Evolutionary conservation across 352 stramenopile genomes (phyloP).

Genomic region (Bremia lactucae): DNA sequence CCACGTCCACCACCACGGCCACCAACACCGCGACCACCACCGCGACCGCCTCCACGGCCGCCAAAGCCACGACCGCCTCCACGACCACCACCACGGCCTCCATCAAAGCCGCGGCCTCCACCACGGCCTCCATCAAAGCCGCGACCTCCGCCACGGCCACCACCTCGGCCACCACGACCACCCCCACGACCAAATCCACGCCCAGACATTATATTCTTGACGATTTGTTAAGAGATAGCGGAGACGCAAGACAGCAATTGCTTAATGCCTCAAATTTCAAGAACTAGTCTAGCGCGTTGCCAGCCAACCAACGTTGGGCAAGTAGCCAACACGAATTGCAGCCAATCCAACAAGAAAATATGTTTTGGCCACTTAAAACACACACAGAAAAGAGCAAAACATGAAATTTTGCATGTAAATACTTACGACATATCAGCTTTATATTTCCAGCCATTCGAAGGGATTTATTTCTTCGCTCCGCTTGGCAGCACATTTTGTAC

Average conservation of each 20-base stretch:
- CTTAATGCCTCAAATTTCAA: constrained; percentile 1
- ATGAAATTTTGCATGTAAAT: too few species aligned
- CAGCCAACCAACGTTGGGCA: constrained; percentile 29
- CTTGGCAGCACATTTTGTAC: too few species aligned
- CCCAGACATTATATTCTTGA: constrained; percentile 33
- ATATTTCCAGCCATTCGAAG: too few species aligned
- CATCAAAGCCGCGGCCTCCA: constrained; percentile 17
- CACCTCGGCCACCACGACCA: constrained; percentile 28
- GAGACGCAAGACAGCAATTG: constrained; percentile 5
- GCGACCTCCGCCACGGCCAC: constrained; percentile 34
- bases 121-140: constrained; percentile 32
- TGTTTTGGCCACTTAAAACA: too few species aligned
- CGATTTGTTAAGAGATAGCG: constrained; percentile 8
- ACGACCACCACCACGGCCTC: constrained; percentile 29
- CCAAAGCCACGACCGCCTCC: constrained; percentile 33
- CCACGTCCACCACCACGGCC: constrained; percentile 31
- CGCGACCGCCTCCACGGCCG: constrained; percentile 28
- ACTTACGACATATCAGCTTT: too few species aligned
- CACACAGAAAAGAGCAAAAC: too few species aligned
- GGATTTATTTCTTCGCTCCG: too few species aligned
- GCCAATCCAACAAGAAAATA: too few species aligned
- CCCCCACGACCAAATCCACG: constrained; percentile 56
- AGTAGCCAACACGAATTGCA: too few species aligned
- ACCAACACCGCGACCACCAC: constrained; percentile 27
- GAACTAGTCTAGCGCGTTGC: background rate